Percentiles rank a stretch among this genome's conserved stretches.
Conservation (phyloP, 345 rosid genomes). For the Stellera chamaejasme region DNA sequence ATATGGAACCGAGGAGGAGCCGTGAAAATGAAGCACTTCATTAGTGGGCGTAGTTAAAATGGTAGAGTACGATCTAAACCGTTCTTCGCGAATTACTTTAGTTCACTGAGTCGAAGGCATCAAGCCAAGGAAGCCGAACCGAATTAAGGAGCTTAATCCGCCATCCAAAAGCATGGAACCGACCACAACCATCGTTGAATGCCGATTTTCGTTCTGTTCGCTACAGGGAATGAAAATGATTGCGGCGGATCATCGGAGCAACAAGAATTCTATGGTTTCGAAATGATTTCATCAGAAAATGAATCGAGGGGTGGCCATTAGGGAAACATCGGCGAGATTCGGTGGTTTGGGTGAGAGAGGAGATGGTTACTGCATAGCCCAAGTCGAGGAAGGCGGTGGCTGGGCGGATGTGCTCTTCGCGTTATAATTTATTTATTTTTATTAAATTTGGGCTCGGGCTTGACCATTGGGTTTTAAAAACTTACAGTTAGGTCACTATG, state of each 20-base stretch:
- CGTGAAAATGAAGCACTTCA: slow-evolving; percentile 18
- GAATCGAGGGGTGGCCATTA: no score
- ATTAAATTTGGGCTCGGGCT: no score
- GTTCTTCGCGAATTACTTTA: slow-evolving; percentile 9
- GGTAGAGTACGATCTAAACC: slow-evolving; percentile 18
- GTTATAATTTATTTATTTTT: no score
- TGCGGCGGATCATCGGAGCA: neutral
- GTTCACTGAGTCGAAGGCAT: slow-evolving; percentile 11
- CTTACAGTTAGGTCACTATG: no score
- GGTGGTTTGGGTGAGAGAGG: no score
- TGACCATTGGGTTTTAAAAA: no score
- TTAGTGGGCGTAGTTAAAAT: slow-evolving; percentile 21
- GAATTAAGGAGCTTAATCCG: neutral
- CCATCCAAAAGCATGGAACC: neutral
- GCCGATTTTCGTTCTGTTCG: neutral
- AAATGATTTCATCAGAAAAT: no score
- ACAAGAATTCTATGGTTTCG: neutral
- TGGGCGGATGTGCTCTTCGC: no score
- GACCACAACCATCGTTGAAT: neutral
- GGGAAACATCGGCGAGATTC: no score
- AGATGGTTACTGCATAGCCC: no score
- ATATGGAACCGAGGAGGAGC: slow-evolving; percentile 19
- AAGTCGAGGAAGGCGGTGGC: no score
- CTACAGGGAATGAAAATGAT: neutral
- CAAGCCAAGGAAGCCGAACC: neutral